A percentile compares a stretch with the other conserved stretches of the same genome.
Conservation (phyloP, 2,329 filamentous ascomycete genomes). For the Fusarium temperatum region DNA sequence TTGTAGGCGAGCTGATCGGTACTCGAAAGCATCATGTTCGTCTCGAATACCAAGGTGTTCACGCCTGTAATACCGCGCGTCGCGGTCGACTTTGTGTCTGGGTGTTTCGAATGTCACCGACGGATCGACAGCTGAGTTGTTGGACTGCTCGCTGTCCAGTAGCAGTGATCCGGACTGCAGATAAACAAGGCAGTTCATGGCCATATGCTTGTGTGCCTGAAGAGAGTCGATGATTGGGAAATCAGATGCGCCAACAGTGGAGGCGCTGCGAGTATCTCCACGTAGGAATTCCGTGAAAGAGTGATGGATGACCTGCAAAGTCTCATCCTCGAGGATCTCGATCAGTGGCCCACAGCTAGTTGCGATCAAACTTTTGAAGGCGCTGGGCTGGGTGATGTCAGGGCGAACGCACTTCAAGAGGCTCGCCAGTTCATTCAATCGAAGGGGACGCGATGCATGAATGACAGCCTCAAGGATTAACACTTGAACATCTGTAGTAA, state of each 20-base stretch:
- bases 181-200: conserved; percentile 26
- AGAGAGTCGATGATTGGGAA: conserved; percentile 31
- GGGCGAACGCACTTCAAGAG: conserved; percentile 38
- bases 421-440: conserved; percentile 49
- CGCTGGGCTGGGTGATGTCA: conserved; percentile 7
- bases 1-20: conserved; percentile 25
- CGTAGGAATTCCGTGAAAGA: conserved; percentile 58
- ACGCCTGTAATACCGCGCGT: background rate
- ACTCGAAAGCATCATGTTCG: conserved; percentile 5
- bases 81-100: background rate
- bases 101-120: conserved; percentile 6
- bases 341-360: conserved; percentile 52
- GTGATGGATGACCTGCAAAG: conserved; percentile 56
- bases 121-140: background rate
- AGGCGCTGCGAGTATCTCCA: conserved; percentile 29
- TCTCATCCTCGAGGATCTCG: conserved; percentile 56
- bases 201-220: conserved; percentile 32
- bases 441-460: conserved; percentile 50
- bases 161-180: conserved; percentile 30
- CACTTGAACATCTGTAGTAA: conserved; percentile 45
- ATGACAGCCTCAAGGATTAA: conserved; percentile 51
- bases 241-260: background rate
- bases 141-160: background rate
- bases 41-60: background rate
- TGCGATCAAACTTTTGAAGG: conserved; percentile 48